A percentile compares a stretch with the other conserved stretches of the same genome.
These are phyloP conservation scores for Blastocystis hominis DNA, from an alignment of 352 stramenopile genomes.

Conservation along the genomic window DNA sequence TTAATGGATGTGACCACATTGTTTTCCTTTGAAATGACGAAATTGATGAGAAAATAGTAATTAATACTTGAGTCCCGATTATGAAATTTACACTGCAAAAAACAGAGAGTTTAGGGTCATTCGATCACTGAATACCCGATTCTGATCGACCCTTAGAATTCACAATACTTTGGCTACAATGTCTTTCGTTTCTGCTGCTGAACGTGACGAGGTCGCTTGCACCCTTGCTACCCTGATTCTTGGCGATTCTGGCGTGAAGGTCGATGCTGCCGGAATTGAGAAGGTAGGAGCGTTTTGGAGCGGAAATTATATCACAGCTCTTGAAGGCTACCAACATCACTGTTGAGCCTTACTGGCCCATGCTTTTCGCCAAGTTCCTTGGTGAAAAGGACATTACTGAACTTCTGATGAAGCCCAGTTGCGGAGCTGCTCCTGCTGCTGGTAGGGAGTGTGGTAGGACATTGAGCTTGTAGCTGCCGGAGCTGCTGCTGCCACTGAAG, in stretches of 20 bases:
- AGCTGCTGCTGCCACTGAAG: conserved; percentile 57
- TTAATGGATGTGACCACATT: no score
- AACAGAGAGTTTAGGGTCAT: not conserved
- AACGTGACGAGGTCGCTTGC: conserved; percentile 39
- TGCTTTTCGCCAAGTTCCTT: conserved; percentile 75
- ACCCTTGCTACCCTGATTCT: conserved; percentile 23
- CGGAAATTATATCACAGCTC: conserved; percentile 26
- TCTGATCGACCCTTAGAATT: no score
- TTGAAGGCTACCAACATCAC: conserved; percentile 66
- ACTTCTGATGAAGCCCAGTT: conserved; percentile 65
- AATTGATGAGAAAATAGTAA: not conserved
- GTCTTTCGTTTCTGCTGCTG: conserved; percentile 16
- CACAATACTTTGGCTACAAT: no score
- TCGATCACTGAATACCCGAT: no score
- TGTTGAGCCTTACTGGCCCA: conserved; percentile 76
- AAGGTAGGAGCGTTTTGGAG: not conserved
- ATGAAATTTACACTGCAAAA: not conserved
- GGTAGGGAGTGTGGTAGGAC: not conserved
- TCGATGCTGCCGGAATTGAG: conserved; percentile 8
- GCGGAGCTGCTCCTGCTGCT: conserved; percentile 63
- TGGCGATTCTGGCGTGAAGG: conserved; percentile 12
- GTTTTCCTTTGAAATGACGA: not conserved
- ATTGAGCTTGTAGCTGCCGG: not conserved
- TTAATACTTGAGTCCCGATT: not conserved
- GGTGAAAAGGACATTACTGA: conserved; percentile 67